Evolutionary conservation across 2,329 filamentous ascomycete genomes (phyloP), one percentile per base, ranked within the genome.

Genomic region (Fusarium sp.): DNA sequence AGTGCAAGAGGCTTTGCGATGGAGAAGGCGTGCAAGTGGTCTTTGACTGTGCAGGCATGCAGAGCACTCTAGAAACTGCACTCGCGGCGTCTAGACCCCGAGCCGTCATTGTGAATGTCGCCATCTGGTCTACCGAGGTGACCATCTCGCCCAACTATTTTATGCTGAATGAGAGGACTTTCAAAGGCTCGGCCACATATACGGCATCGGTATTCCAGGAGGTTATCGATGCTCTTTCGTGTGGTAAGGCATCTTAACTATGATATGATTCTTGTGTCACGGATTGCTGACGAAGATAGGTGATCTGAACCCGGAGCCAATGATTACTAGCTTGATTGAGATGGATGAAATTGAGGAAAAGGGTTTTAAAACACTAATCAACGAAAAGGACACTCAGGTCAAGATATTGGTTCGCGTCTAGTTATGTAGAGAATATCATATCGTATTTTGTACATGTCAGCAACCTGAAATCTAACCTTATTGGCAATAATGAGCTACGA

Each of bases 231-330:
- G 51, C 51, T 39, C n/a, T 54, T 54, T 13, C 32, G 4, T 24
- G 13, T 8, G 51, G 51, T 54, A 54, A 17, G 34, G 4, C 4
- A 5, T 12, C 11, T 15, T 4, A 0, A 8, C 0, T 1, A 38
- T 38, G 12, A 32, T 14, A 32, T 32, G 13, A 14, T 32, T 6
- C 4, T 32, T 2, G 14, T 14, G 30, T 32, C 13, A 14, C 32
- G 6, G 1, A 32, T 14, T 32, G 8, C 24, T 54, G 4, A 54
- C 18, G 1, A 6, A 8, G 0, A 28, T 39, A 54, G 51, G 51
- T 22, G 34, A 54, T 5, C 3, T 54, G 6, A 54, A 39, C 2
- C 51, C 34, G 3, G 34, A 54, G 9, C 34, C 51, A 22, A 54
- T 54, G 34, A 54, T 54, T 28, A 54, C 51, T 17, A 39, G 51